A percentile compares a stretch with the other conserved stretches of the same genome.
These are phyloP conservation scores for Exophiala oligosperma DNA, from an alignment of 2,329 filamentous ascomycete genomes.

Conservation along the genomic window DNA sequence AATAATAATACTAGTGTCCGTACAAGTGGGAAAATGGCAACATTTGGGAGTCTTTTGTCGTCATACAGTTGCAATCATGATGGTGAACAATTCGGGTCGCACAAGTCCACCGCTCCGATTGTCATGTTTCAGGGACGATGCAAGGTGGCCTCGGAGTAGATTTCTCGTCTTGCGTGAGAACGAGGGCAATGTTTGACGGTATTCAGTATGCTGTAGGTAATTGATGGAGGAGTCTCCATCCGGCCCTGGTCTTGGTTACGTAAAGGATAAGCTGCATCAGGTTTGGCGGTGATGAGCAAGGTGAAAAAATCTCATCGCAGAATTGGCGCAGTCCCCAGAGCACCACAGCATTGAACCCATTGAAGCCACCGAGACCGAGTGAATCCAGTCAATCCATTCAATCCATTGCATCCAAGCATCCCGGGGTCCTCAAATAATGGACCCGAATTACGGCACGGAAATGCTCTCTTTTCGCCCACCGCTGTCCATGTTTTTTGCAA, in stretches of 20 bases:
- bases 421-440: constrained; percentile 25
- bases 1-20: background rate
- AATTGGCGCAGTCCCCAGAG: constrained; percentile 18
- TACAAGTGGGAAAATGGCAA: background rate
- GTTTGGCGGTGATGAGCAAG: constrained; percentile 21
- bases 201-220: too few species aligned
- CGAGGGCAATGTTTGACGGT: background rate
- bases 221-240: constrained; percentile 11
- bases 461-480: constrained; percentile 4
- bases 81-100: constrained; percentile 1
- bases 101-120: constrained; percentile 7
- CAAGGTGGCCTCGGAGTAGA: background rate
- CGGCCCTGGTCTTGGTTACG: constrained; percentile 39
- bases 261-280: constrained; percentile 38
- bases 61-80: background rate
- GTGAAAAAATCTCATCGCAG: constrained; percentile 18
- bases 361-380: too few species aligned
- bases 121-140: constrained; percentile 5
- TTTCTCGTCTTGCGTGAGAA: background rate
- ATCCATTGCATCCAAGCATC: too few species aligned
- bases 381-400: too few species aligned
- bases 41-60: constrained; percentile 12
- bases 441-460: constrained; percentile 21
- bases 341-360: too few species aligned
- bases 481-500: too few species aligned